These are phyloP conservation scores for Aspergillus panamensis DNA, from an alignment of 495 filamentous ascomycete genomes.

Conservation along the genomic window DNA sequence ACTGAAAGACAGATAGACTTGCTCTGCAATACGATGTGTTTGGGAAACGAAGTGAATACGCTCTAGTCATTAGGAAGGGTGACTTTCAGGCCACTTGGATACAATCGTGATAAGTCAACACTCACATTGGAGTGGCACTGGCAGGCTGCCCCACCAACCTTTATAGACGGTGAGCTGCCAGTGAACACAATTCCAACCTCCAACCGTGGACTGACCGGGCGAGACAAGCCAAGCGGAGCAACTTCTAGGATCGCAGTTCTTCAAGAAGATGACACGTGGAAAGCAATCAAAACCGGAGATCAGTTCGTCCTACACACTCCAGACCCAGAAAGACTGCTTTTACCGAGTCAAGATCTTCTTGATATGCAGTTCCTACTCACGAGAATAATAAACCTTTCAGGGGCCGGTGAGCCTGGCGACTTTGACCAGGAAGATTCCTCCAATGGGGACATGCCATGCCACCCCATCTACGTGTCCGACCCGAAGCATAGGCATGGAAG, in stretches of 20 bases:
- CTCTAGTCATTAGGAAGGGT: not conserved
- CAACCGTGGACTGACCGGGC: not conserved
- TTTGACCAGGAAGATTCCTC: too few species aligned
- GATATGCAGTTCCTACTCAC: conserved; percentile 12
- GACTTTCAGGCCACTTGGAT: not conserved
- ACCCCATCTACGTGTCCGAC: too few species aligned
- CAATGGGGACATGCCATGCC: too few species aligned
- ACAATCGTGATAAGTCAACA: not conserved
- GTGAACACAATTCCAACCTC: not conserved
- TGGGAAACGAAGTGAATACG: not conserved
- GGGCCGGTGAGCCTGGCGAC: conserved; percentile 11
- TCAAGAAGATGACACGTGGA: not conserved
- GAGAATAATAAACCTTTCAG: conserved; percentile 9
- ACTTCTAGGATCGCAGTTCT: not conserved
- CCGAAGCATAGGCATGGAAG: too few species aligned
- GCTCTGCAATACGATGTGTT: not conserved
- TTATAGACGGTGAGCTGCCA: not conserved
- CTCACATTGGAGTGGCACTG: not conserved
- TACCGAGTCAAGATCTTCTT: conserved; percentile 7
- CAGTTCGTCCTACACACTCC: not conserved
- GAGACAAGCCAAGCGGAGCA: not conserved
- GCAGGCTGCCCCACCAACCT: not conserved
- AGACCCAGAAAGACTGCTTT: not conserved
- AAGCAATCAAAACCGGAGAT: not conserved
- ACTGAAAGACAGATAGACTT: not conserved